Evolutionary conservation across 2,329 filamentous ascomycete species (phyloP).

Genomic region (Colletotrichum melonis): DNA sequence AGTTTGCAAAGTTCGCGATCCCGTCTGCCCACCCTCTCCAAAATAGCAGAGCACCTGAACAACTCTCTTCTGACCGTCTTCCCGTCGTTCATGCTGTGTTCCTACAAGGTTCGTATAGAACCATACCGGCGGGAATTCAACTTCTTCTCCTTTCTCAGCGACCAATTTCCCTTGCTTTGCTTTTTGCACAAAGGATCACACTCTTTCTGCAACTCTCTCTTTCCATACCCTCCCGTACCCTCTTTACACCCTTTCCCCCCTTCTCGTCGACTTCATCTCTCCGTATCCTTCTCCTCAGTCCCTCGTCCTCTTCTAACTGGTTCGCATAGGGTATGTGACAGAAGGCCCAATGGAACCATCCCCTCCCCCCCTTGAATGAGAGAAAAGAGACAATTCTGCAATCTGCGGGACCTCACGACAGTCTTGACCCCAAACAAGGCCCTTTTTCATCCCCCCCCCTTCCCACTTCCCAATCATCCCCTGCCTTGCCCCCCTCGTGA

Average conservation of each 20-base stretch:
- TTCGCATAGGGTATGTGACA: neutral
- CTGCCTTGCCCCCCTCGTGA: neutral
- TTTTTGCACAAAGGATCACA: no score
- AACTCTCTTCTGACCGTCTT: neutral
- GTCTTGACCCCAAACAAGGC: neutral
- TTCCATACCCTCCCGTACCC: no score
- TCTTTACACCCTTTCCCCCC: no score
- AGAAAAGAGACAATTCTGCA: slow-evolving; percentile 12
- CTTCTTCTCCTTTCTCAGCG: neutral
- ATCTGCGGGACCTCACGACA: neutral
- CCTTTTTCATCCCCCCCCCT: neutral
- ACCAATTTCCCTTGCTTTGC: neutral
- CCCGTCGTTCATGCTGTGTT: slow-evolving; percentile 32
- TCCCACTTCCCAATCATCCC: neutral
- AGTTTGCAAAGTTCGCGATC: neutral
- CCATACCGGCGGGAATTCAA: slow-evolving; percentile 25
- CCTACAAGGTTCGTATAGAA: slow-evolving; percentile 29
- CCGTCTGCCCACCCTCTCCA: neutral
- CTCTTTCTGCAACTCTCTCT: no score
- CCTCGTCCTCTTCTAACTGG: neutral
- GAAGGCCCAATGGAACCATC: neutral
- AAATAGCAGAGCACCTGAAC: neutral
- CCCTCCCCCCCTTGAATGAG: neutral
- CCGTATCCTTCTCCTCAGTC: neutral
- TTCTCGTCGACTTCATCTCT: neutral